Percentiles rank a stretch among this genome's conserved stretches.
Evolutionary conservation across 768 basidiomycete species (phyloP).

Genomic region (Hypholoma fasciculare): DNA sequence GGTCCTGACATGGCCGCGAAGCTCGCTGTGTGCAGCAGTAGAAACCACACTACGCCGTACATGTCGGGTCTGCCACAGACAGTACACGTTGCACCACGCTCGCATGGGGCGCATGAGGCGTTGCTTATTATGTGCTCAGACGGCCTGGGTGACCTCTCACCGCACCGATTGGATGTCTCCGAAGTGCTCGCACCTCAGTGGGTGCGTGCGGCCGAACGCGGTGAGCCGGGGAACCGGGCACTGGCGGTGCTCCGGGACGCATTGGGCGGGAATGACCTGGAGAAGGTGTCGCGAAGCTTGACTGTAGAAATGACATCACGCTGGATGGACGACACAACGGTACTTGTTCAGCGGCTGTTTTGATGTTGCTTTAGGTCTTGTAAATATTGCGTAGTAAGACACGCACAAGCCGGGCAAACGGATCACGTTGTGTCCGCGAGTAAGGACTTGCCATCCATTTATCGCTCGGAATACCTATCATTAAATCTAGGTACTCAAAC

Average conservation of each 20-base stretch:
- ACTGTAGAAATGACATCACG: slow-evolving; percentile 45
- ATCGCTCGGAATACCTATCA: no score
- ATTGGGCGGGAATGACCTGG: slow-evolving; percentile 41
- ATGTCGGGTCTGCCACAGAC: slow-evolving; percentile 45
- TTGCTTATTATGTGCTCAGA: slow-evolving; percentile 53
- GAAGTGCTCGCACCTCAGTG: slow-evolving; percentile 31
- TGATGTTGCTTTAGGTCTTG: not conserved
- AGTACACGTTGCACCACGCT: slow-evolving; percentile 34
- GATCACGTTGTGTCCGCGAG: no score
- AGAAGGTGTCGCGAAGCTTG: slow-evolving; percentile 43
- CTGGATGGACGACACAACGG: slow-evolving; percentile 65
- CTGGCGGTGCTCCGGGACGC: slow-evolving; percentile 43
- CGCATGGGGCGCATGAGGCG: slow-evolving; percentile 20
- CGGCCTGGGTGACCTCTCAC: slow-evolving; percentile 48
- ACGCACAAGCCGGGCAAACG: no score
- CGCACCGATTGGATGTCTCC: slow-evolving; percentile 27
- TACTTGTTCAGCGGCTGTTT: slow-evolving; percentile 38
- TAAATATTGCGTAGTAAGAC: no score
- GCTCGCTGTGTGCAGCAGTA: slow-evolving; percentile 41
- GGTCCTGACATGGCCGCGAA: slow-evolving; percentile 35
- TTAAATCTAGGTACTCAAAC: no score
- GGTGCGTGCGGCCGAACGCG: slow-evolving; percentile 32
- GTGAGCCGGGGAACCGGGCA: slow-evolving; percentile 20
- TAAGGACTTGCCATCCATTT: no score
- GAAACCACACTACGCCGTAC: slow-evolving; percentile 55